Evolutionary conservation across 257 asterid species (phyloP), one percentile per base, ranked within the genome.

Genomic region (Rhazya stricta): DNA sequence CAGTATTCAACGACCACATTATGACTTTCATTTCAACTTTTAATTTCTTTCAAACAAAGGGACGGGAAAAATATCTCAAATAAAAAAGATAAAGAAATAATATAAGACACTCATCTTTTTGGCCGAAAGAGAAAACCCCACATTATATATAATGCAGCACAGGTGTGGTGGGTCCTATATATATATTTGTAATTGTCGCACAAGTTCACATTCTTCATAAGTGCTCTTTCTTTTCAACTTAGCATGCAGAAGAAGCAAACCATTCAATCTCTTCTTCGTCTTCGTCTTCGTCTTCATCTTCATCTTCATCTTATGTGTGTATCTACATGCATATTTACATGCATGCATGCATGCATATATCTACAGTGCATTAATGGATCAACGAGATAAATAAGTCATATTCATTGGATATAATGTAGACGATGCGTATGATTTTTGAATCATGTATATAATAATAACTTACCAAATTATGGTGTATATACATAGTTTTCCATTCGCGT

Each of bases 101-200:
- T 74, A 18, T 69, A 69, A 73, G 30, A 23, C 61, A 30, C 53
- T 74, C 72, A 45, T 58, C 67, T 79, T 77, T 76, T 58, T 74
- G 76, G 77, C 84, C 85, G 81, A 83, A 83, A 81, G 83, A 75
- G 6, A 53, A 74, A n/a, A 48, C 73, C 78, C 78, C 78, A 74
- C 66, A 34, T n/a, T n/a, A 65, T 6, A 36, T 6, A n/a, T 65
- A 27, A 15, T 46, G 66, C 29, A 73, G 71, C 48, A 25, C 41
- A 51, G 76, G 50, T 57, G 73, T 58, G 79, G 84, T 83, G 86
- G 90, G 89, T 23, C 88, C 87, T n/a, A 50, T 57, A 71, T 50
- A 71, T 50, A 63, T 67, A 50, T 63, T 81, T 73, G 70, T 62
- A 74, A 76, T 78, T 76, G 73, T 62, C 65, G 58, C 58, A 57